These are phyloP conservation scores for Alternaria infectoria DNA, from an alignment of 2,329 filamentous ascomycete species.

Conservation along the genomic window DNA sequence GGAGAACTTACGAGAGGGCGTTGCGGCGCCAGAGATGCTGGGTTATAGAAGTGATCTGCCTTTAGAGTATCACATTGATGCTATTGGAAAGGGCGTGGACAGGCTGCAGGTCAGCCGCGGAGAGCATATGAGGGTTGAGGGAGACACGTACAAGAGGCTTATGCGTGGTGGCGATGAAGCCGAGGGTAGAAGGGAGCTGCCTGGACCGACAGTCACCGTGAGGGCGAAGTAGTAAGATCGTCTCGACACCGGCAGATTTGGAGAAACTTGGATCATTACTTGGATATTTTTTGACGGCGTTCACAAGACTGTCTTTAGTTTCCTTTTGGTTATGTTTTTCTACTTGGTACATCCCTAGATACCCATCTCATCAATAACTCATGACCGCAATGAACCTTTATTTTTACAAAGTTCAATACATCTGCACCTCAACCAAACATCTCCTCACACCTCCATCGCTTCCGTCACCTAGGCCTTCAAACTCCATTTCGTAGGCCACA, in stretches of 20 bases:
- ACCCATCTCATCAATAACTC: not conserved
- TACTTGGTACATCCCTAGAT: constrained; percentile 5
- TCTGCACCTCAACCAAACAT: constrained; percentile 55
- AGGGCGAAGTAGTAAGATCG: constrained; percentile 11
- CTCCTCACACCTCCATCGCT: constrained; percentile 54
- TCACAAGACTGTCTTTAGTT: not conserved
- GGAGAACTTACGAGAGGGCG: constrained; percentile 73
- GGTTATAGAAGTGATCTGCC: constrained; percentile 63
- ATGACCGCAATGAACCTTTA: not conserved
- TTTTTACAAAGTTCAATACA: constrained; percentile 25
- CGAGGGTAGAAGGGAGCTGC: constrained; percentile 17
- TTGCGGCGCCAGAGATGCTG: constrained; percentile 69
- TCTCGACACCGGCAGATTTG: not conserved
- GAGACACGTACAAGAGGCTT: constrained; percentile 51
- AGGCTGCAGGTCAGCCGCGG: constrained; percentile 70
- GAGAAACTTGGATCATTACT: not conserved
- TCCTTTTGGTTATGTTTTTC: not conserved
- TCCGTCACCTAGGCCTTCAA: constrained; percentile 50
- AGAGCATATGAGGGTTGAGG: constrained; percentile 64
- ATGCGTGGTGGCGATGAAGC: constrained; percentile 20
- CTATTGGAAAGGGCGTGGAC: constrained; percentile 75
- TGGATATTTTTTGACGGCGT: not conserved
- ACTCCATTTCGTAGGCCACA: constrained; percentile 57
- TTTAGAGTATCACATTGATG: constrained; percentile 75
- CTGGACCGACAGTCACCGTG: constrained; percentile 21